These are phyloP conservation scores for Phlegmacium glaucopus DNA, from an alignment of 768 basidiomycete genomes.

Conservation along the genomic window DNA sequence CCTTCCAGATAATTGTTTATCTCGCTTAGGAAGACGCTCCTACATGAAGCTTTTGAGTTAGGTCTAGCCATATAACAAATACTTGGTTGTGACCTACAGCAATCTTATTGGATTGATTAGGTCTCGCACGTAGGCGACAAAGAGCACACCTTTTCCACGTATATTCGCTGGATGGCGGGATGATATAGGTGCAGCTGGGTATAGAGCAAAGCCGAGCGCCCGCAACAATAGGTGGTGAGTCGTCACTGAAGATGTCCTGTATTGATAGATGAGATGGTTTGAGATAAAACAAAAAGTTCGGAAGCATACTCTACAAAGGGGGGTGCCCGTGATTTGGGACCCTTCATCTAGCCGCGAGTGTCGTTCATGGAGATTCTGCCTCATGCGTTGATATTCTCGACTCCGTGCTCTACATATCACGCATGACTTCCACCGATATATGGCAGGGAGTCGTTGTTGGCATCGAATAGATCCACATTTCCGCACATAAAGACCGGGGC, in stretches of 20 bases:
- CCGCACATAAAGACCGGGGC: constrained; percentile 7
- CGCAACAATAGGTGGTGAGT: constrained; percentile 14
- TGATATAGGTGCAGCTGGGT: constrained; percentile 29
- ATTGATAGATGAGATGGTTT: no score
- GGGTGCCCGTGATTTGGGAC: constrained; percentile 6
- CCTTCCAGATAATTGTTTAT: constrained; percentile 9
- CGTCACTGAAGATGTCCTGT: neutral
- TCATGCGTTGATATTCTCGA: constrained; percentile 32
- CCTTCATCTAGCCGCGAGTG: constrained; percentile 18
- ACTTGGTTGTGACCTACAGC: no score
- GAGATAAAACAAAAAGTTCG: neutral
- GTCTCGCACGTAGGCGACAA: constrained; percentile 29
- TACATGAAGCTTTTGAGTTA: neutral
- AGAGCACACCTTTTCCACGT: constrained; percentile 35
- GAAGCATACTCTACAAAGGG: constrained; percentile 6
- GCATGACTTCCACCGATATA: constrained; percentile 41
- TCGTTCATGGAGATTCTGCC: constrained; percentile 22
- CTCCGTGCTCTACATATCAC: constrained; percentile 36
- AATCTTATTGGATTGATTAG: constrained; percentile 1
- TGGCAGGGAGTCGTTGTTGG: constrained; percentile 25
- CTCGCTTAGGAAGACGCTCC: constrained; percentile 4
- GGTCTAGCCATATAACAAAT: no score
- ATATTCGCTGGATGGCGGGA: constrained; percentile 37
- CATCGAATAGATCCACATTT: constrained; percentile 33
- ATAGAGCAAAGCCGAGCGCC: constrained; percentile 37